Conservation (phyloP, 176 grass and related monocot species). For the Musa itinerans region DNA sequence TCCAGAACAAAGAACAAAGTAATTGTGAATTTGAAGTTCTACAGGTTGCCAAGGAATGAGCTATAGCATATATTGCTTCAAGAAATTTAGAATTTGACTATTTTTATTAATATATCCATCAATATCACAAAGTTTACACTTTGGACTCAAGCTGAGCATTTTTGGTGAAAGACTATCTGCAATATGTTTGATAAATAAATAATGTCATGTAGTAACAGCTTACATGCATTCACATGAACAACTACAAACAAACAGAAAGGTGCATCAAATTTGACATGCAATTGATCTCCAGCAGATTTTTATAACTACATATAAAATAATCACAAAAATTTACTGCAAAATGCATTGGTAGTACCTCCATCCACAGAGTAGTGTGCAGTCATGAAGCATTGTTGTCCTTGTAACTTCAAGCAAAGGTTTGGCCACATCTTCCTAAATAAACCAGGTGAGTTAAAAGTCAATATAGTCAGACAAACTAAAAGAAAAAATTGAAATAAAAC, state of each 20-base stretch:
- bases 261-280: neutral
- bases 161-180: neutral
- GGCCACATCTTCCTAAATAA: conserved; percentile 75
- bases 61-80: neutral
- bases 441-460: conserved; percentile 8
- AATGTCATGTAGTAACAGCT: neutral
- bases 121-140: neutral
- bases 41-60: neutral
- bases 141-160: neutral
- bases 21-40: neutral
- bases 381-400: conserved; percentile 78
- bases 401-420: conserved; percentile 95
- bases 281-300: neutral
- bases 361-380: conserved; percentile 89
- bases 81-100: neutral
- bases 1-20: neutral
- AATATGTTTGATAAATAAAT: neutral
- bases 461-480: neutral
- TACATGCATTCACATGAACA: neutral
- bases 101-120: neutral
- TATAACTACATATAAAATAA: neutral
- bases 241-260: neutral
- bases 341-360: conserved; percentile 47
- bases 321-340: neutral
- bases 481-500: neutral